Conservation (phyloP, 2,329 filamentous ascomycete genomes). For the Phaeosphaeriaceae sp. region DNA sequence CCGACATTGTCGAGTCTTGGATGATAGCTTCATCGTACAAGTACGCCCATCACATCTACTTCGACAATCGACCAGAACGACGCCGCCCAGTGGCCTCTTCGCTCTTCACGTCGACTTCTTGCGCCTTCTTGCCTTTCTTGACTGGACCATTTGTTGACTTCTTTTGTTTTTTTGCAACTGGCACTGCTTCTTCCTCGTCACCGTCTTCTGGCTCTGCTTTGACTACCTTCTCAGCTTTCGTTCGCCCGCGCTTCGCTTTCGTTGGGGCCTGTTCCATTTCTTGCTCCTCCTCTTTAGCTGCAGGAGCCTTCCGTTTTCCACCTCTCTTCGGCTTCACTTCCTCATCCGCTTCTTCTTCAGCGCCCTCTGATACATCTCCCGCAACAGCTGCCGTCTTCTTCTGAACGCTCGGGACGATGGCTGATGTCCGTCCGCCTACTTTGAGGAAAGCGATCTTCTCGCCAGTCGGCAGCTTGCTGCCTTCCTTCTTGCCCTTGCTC, state of each 20-base stretch:
- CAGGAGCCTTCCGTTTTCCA: constrained; percentile 44
- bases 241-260: constrained; percentile 29
- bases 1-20: background rate
- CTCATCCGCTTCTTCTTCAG: constrained; percentile 29
- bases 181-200: constrained; percentile 36
- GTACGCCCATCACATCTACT: constrained; percentile 3
- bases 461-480: constrained; percentile 77
- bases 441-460: constrained; percentile 85
- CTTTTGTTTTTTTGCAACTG: constrained; percentile 37
- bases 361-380: constrained; percentile 57
- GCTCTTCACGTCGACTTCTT: constrained; percentile 14
- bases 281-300: constrained; percentile 29
- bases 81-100: constrained; percentile 24
- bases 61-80: constrained; percentile 32
- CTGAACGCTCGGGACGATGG: constrained; percentile 83
- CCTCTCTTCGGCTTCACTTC: constrained; percentile 39
- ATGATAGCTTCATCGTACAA: background rate
- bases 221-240: constrained; percentile 22
- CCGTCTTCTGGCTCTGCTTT: constrained; percentile 25
- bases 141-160: constrained; percentile 13
- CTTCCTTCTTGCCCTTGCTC: constrained; percentile 83
- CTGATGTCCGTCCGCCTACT: constrained; percentile 90
- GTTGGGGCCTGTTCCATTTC: constrained; percentile 18
- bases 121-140: constrained; percentile 17
- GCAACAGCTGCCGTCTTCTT: constrained; percentile 75